Evolutionary conservation across 164 flowering plant genomes (phyloP), one percentile per base, ranked within the genome.

Genomic region (Cinnamomum chago): DNA sequence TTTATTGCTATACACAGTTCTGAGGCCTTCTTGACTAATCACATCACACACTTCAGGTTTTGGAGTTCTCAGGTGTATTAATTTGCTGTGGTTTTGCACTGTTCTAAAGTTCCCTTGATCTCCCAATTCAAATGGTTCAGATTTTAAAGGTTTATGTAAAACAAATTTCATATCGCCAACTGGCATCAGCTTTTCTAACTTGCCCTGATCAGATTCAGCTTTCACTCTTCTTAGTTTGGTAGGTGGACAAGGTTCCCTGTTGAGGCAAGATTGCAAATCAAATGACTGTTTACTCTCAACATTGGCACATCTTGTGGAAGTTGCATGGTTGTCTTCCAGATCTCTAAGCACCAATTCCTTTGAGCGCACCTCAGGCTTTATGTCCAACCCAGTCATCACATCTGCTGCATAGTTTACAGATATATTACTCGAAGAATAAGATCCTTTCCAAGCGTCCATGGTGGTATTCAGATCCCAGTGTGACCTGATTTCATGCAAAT

Each of bases 401-500:
- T 28, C 70, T 64, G 51, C 13, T 25, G 20, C 14, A 22, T 52
- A 35, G 72, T 70, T 50, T 23, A 68, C 69, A 76, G 18, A 65
- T 62, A 24, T 67, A 64, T 80, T 78, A 62, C 51, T 66, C n/a
- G 7, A 67, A 77, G 88, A 78, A 40, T 9, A 7, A 40, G 47
- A 40, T 33, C 76, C 84, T 27, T 82, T 90, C 95, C 95, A 90
- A 25, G 81, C 75, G 73, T 90, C 95, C 90, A 90, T 89, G n/a
- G 80, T 78, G 35, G 88, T 88, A 79, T 90, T 90, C 79, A 90
- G 76, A 83, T 90, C 92, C 95, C 95, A 90, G 60, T 85, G 84
- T 52, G 88, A 84, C 79, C 95, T 83, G 65, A 85, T 76, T 33
- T 86, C 30, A 72, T 23, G n/a, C 28, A 40, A 68, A 67, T 40